Evolutionary conservation across 75 land plant genomes (phyloP).

Genomic region (Gnetum montanum): DNA sequence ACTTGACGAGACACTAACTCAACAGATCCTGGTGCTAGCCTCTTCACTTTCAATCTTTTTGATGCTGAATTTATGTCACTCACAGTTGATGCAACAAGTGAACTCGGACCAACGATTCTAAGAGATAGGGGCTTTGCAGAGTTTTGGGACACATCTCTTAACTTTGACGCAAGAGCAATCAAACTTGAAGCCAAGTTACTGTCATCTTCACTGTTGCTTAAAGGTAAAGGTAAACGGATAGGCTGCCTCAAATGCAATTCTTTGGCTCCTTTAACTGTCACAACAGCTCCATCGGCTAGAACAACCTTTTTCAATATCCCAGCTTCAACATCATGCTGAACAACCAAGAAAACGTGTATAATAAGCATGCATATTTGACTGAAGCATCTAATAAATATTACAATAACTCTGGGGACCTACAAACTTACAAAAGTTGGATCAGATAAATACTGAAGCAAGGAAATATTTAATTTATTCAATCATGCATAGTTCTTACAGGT

Average conservation of each 20-base stretch:
- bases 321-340: slow-evolving; percentile 98
- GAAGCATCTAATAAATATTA: too few relatives aligned
- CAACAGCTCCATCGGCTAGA: slow-evolving; percentile 84
- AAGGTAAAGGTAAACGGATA: slow-evolving; percentile 73
- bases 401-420: too few relatives aligned
- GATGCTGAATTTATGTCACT: slow-evolving; percentile 13
- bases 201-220: slow-evolving; percentile 27
- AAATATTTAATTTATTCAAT: too few relatives aligned
- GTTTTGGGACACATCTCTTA: slow-evolving; percentile 44
- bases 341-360: neutral
- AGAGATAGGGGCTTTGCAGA: slow-evolving; percentile 63
- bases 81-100: slow-evolving; percentile 45
- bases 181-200: slow-evolving; percentile 53
- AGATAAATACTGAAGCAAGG: too few relatives aligned
- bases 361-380: too few relatives aligned
- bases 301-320: slow-evolving; percentile 79
- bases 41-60: slow-evolving; percentile 72
- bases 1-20: slow-evolving; percentile 31
- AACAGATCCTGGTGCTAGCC: slow-evolving; percentile 91
- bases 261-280: slow-evolving; percentile 85
- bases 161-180: slow-evolving; percentile 53
- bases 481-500: slow-evolving; percentile 41
- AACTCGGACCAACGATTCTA: slow-evolving; percentile 86
- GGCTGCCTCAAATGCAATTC: slow-evolving; percentile 87
- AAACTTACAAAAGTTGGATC: too few relatives aligned